These are phyloP conservation scores for Raphanus raphanistrum DNA, from an alignment of 345 rosid genomes.

Conservation along the genomic window DNA sequence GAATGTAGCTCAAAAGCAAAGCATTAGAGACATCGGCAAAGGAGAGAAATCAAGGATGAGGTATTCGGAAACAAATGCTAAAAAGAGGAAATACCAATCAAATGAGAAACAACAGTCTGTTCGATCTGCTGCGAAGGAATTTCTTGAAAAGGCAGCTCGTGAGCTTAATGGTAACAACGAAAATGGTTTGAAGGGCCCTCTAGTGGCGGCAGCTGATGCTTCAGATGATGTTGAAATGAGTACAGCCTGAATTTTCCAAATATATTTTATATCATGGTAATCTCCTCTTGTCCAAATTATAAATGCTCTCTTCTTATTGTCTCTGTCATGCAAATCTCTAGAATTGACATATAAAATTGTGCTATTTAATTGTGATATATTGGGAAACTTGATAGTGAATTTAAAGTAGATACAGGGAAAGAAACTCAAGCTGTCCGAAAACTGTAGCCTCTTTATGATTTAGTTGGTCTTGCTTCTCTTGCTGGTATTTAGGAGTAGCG, in stretches of 20 bases:
- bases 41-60: slow-evolving; percentile 59
- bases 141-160: slow-evolving; percentile 87
- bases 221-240: slow-evolving; percentile 43
- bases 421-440: background rate
- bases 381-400: slow-evolving; percentile 11
- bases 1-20: slow-evolving; percentile 66
- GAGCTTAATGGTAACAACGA: slow-evolving; percentile 66
- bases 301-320: slow-evolving; percentile 10
- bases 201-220: slow-evolving; percentile 46
- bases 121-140: slow-evolving; percentile 73
- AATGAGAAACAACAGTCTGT: slow-evolving; percentile 57
- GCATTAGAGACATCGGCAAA: slow-evolving; percentile 65
- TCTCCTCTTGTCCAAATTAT: slow-evolving; percentile 8
- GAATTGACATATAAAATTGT: background rate
- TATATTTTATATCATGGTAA: slow-evolving; percentile 31
- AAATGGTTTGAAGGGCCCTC: slow-evolving; percentile 71
- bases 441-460: background rate
- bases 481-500: background rate
- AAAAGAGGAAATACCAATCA: slow-evolving; percentile 78
- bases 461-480: background rate
- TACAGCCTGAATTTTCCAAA: slow-evolving; percentile 27
- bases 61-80: slow-evolving; percentile 43
- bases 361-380: background rate
- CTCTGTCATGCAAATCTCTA: slow-evolving; percentile 2
- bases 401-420: slow-evolving; percentile 3